These are phyloP conservation scores for Ilex paraguariensis DNA, from an alignment of 305 asterid genomes.

Conservation along the genomic window DNA sequence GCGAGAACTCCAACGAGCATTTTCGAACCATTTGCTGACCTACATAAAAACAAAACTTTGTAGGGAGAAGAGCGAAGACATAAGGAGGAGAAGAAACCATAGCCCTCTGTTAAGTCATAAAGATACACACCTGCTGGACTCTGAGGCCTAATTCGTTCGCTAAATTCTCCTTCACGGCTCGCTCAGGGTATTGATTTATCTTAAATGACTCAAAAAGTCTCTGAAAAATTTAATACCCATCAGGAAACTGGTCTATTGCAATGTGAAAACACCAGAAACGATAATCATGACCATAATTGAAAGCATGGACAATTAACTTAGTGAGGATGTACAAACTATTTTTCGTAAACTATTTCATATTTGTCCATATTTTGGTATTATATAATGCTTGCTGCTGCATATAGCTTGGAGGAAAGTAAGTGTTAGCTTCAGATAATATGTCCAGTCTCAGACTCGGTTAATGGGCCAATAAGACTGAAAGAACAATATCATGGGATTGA, in stretches of 20 bases:
- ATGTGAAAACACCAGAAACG: conserved; percentile 13
- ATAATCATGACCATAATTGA: not conserved
- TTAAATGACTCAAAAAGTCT: conserved; percentile 61
- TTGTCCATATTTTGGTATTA: too few relatives aligned
- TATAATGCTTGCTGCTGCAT: too few relatives aligned
- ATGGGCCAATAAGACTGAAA: too few relatives aligned
- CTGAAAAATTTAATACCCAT: conserved; percentile 44
- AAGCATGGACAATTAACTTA: too few relatives aligned
- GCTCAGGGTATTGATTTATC: conserved; percentile 74
- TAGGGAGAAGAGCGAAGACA: not conserved
- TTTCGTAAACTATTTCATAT: too few relatives aligned
- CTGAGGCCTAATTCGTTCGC: conserved; percentile 67
- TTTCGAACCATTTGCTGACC: conserved; percentile 87
- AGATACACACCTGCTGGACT: conserved; percentile 51
- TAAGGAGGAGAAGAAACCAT: not conserved
- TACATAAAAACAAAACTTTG: conserved; percentile 15
- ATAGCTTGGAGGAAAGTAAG: too few relatives aligned
- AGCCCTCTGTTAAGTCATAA: conserved; percentile 2
- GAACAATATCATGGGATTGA: too few relatives aligned
- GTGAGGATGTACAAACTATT: too few relatives aligned
- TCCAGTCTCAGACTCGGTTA: too few relatives aligned
- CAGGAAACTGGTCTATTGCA: conserved; percentile 12
- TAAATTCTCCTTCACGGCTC: conserved; percentile 48
- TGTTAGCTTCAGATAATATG: too few relatives aligned
- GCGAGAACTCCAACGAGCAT: conserved; percentile 76